These are phyloP conservation scores for Pseudopithomyces maydicus DNA, from an alignment of 2,329 filamentous ascomycete species.

Conservation along the genomic window DNA sequence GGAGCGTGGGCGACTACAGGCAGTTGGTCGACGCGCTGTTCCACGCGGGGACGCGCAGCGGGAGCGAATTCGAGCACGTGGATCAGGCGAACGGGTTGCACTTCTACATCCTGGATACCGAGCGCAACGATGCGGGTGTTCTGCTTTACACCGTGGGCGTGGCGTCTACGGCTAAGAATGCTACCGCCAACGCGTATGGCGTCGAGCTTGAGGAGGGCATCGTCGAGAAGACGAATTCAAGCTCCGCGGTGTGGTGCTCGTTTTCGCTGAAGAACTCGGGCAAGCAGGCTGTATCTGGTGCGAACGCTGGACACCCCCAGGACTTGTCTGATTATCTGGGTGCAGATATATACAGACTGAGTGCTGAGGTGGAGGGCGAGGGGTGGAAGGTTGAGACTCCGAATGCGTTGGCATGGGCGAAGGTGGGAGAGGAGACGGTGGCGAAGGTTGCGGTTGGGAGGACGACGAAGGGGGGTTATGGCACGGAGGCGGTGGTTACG, in stretches of 20 bases:
- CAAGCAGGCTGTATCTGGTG: constrained; percentile 17
- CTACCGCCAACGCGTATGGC: constrained; percentile 39
- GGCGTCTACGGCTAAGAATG: constrained; percentile 47
- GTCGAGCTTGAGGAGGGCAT: constrained; percentile 47
- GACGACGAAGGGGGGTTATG: constrained; percentile 23
- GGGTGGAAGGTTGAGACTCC: constrained; percentile 55
- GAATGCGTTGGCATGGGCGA: constrained; percentile 46
- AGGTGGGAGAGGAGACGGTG: constrained; percentile 47
- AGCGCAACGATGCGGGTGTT: constrained; percentile 50
- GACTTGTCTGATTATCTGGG: constrained; percentile 48
- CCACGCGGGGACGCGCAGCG: constrained; percentile 59
- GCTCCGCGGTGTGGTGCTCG: constrained; percentile 46
- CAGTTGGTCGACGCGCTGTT: constrained; percentile 61
- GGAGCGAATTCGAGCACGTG: constrained; percentile 56
- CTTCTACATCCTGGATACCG: constrained; percentile 55
- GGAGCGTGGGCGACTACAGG: constrained; percentile 59
- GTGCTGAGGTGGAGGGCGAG: constrained; percentile 49
- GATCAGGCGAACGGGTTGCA: constrained; percentile 57
- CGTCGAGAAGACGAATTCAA: constrained; percentile 23
- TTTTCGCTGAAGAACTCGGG: constrained; percentile 57
- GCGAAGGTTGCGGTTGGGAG: constrained; percentile 51
- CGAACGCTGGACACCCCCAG: constrained; percentile 30
- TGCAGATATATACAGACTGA: constrained; percentile 56
- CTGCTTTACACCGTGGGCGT: constrained; percentile 57
- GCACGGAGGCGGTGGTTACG: constrained; percentile 20